These are phyloP conservation scores for Sugiyamaella smithiae DNA, from an alignment of 805 yeast species.

Conservation along the genomic window DNA sequence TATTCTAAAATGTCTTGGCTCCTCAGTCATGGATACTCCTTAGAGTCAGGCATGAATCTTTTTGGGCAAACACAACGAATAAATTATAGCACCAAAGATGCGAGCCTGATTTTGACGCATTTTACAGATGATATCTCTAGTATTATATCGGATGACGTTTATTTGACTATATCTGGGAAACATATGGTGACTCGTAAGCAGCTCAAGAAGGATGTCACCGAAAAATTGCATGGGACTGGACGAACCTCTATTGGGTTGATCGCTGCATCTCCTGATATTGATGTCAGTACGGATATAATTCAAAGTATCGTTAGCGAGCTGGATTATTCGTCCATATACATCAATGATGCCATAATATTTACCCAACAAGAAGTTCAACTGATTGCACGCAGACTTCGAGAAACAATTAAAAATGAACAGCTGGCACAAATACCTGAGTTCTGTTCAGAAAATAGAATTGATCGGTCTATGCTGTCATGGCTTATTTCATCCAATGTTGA, in stretches of 20 bases:
- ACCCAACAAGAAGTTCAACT: constrained; percentile 13
- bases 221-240: constrained; percentile 15
- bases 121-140: background rate
- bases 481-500: background rate
- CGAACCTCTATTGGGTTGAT: constrained; percentile 20
- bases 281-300: constrained; percentile 10
- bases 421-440: background rate
- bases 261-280: constrained; percentile 17
- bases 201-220: constrained; percentile 5
- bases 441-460: background rate
- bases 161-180: constrained; percentile 11
- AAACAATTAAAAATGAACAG: background rate
- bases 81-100: background rate
- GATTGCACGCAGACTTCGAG: background rate
- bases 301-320: constrained; percentile 5
- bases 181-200: constrained; percentile 17
- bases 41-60: too few relatives aligned
- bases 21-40: too few relatives aligned
- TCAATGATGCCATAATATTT: constrained; percentile 8
- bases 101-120: background rate
- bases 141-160: constrained; percentile 13
- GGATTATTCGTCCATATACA: background rate
- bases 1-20: too few relatives aligned
- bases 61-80: too few relatives aligned
- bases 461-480: constrained; percentile 4